Percentiles rank a stretch among this genome's conserved stretches.
Conservation (phyloP, 2,329 filamentous ascomycete genomes). For the Neurospora sp. region DNA sequence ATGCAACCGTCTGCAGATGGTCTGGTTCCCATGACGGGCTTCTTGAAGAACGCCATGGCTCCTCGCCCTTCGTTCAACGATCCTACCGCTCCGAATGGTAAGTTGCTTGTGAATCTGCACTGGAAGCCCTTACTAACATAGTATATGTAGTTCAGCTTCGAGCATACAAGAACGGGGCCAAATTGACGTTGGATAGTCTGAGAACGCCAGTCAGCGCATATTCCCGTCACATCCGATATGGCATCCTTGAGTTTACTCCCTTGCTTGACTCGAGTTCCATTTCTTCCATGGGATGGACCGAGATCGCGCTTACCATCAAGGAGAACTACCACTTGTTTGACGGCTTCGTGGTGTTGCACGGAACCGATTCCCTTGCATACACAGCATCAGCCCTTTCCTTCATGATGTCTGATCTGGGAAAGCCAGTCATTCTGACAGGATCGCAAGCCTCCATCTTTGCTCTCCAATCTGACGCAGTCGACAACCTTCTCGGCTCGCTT, state of each 20-base stretch:
- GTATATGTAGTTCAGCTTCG: slow-evolving; percentile 32
- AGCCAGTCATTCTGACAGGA: slow-evolving; percentile 80
- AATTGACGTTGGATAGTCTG: slow-evolving; percentile 52
- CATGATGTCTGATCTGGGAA: slow-evolving; percentile 84
- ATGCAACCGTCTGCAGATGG: slow-evolving; percentile 78
- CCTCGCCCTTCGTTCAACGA: slow-evolving; percentile 83
- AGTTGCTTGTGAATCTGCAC: slow-evolving; percentile 9
- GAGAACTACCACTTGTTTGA: slow-evolving; percentile 85
- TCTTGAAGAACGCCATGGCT: slow-evolving; percentile 73
- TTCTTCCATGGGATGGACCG: slow-evolving; percentile 73
- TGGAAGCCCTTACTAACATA: slow-evolving; percentile 11
- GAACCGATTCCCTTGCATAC: slow-evolving; percentile 83
- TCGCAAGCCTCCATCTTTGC: slow-evolving; percentile 81
- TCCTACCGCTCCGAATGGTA: slow-evolving; percentile 42
- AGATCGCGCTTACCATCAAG: slow-evolving; percentile 69
- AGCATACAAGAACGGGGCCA: slow-evolving; percentile 40
- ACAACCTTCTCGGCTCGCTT: slow-evolving; percentile 79
- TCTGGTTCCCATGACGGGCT: slow-evolving; percentile 68
- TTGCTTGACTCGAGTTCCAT: slow-evolving; percentile 86
- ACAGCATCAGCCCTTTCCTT: slow-evolving; percentile 85
- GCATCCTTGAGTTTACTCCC: slow-evolving; percentile 73
- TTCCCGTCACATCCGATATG: slow-evolving; percentile 71
- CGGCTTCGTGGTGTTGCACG: slow-evolving; percentile 83
- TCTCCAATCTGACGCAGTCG: slow-evolving; percentile 81
- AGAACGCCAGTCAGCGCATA: slow-evolving; percentile 75